Evolutionary conservation across 192 early-diverging fungal genomes (phyloP).

Genomic region (Rhizophagus clarus): DNA sequence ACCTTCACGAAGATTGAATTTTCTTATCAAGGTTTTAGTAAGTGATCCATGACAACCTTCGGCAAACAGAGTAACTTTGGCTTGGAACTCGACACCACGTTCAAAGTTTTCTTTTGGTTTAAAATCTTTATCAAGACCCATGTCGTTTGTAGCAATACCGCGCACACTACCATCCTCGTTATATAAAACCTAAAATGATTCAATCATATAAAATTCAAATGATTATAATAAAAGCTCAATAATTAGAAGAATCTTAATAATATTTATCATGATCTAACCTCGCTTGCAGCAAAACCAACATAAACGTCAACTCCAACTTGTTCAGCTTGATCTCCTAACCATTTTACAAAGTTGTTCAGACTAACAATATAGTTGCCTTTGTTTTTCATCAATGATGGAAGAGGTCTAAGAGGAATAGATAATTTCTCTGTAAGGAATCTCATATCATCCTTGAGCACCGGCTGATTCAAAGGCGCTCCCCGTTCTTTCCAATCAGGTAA

Average conservation of each 20-base stretch:
- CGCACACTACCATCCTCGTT: constrained; percentile 88
- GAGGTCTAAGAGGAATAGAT: constrained; percentile 81
- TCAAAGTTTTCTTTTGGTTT: constrained; percentile 89
- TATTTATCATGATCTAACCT: constrained; percentile 50
- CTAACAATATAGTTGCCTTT: constrained; percentile 97
- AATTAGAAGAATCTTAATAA: neutral
- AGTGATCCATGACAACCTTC: constrained; percentile 98
- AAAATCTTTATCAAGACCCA: constrained; percentile 88
- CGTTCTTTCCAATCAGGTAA: constrained; percentile 98
- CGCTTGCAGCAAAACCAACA: constrained; percentile 86
- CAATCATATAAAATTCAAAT: neutral
- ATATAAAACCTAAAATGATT: constrained; percentile 69
- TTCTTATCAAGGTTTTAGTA: constrained; percentile 85
- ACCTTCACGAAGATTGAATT: constrained; percentile 89
- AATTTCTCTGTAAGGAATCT: constrained; percentile 74
- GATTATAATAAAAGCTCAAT: neutral
- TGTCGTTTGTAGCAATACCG: constrained; percentile 94
- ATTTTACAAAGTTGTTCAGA: constrained; percentile 89
- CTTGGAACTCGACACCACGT: constrained; percentile 93
- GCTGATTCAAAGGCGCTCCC: constrained; percentile 89
- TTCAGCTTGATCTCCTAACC: constrained; percentile 97
- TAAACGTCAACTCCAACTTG: constrained; percentile 95
- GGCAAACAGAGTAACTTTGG: constrained; percentile 93
- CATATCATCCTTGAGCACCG: constrained; percentile 84
- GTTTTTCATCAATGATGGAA: constrained; percentile 96